These are phyloP conservation scores for Naumovozyma baii DNA, from an alignment of 805 yeast species.

Conservation along the genomic window DNA sequence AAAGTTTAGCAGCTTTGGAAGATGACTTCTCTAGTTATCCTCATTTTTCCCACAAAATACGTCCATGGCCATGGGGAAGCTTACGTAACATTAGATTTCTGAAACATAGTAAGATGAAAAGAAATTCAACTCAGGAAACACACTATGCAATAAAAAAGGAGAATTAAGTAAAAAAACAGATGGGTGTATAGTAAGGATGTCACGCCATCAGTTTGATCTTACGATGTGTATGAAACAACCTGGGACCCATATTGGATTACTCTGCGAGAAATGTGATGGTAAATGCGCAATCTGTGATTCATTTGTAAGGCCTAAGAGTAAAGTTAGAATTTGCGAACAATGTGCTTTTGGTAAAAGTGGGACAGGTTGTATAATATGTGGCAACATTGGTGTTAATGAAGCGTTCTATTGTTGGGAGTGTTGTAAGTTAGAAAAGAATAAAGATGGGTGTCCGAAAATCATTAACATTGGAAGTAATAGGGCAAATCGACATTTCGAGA, in stretches of 20 bases:
- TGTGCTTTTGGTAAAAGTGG: slow-evolving; percentile 66
- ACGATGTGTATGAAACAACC: slow-evolving; percentile 79
- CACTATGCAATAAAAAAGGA: neutral
- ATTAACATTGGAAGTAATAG: slow-evolving; percentile 71
- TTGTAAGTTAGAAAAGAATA: slow-evolving; percentile 62
- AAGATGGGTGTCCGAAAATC: slow-evolving; percentile 90
- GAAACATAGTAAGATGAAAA: too few relatives aligned
- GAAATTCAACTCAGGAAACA: too few relatives aligned
- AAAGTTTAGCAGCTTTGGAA: too few relatives aligned
- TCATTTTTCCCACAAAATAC: too few relatives aligned
- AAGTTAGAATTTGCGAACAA: slow-evolving; percentile 71
- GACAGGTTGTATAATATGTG: slow-evolving; percentile 72
- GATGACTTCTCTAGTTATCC: too few relatives aligned
- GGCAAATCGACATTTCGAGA: slow-evolving; percentile 55
- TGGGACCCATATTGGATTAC: slow-evolving; percentile 57
- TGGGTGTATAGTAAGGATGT: slow-evolving; percentile 41
- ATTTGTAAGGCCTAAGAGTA: slow-evolving; percentile 56
- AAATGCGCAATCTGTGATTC: slow-evolving; percentile 88
- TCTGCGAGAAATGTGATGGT: slow-evolving; percentile 86
- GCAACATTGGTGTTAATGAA: slow-evolving; percentile 38
- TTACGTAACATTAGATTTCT: too few relatives aligned
- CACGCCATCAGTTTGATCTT: slow-evolving; percentile 81
- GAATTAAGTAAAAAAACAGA: neutral
- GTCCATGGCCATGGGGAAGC: too few relatives aligned
- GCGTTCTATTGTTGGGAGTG: slow-evolving; percentile 86